These are phyloP conservation scores for Petasospora rhodanensis DNA, from an alignment of 1,139 yeast species.

Conservation along the genomic window DNA sequence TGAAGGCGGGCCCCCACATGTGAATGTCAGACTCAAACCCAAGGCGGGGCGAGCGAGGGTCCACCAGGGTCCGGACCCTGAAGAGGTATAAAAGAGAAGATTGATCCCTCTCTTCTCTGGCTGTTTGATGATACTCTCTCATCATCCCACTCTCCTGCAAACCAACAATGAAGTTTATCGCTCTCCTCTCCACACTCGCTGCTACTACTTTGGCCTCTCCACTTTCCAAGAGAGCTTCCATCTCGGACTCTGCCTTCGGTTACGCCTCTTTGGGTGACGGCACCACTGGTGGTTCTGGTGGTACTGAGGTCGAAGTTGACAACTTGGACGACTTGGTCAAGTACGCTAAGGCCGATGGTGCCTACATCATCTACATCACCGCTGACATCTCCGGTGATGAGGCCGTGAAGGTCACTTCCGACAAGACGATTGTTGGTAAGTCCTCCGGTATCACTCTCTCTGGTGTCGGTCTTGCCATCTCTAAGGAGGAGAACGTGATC, in stretches of 20 bases:
- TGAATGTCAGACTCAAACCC: too few species aligned
- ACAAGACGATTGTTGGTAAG: constrained; percentile 3
- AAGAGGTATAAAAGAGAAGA: too few species aligned
- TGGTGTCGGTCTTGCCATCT: constrained; percentile 1
- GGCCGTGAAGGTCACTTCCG: constrained; percentile 1
- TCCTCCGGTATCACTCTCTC: constrained; percentile 1
- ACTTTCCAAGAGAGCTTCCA: neutral
- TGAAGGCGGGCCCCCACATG: too few species aligned
- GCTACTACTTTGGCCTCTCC: neutral
- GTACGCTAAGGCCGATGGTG: too few species aligned
- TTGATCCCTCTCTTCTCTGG: too few species aligned
- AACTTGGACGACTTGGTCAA: neutral
- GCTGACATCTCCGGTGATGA: constrained; percentile 1
- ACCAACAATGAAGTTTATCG: neutral
- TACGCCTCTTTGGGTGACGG: constrained; percentile 1
- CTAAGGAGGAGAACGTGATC: constrained; percentile 1
- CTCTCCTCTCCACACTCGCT: neutral
- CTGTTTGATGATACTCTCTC: too few species aligned
- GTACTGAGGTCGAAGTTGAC: neutral
- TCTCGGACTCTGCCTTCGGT: neutral
- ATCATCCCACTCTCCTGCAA: too few species aligned
- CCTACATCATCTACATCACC: too few species aligned
- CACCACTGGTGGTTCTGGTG: constrained; percentile 2
- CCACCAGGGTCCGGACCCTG: too few species aligned
- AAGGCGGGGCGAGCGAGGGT: too few species aligned